Conservation (phyloP, 2,329 filamentous ascomycete genomes). For the Aspergillus fructus region DNA sequence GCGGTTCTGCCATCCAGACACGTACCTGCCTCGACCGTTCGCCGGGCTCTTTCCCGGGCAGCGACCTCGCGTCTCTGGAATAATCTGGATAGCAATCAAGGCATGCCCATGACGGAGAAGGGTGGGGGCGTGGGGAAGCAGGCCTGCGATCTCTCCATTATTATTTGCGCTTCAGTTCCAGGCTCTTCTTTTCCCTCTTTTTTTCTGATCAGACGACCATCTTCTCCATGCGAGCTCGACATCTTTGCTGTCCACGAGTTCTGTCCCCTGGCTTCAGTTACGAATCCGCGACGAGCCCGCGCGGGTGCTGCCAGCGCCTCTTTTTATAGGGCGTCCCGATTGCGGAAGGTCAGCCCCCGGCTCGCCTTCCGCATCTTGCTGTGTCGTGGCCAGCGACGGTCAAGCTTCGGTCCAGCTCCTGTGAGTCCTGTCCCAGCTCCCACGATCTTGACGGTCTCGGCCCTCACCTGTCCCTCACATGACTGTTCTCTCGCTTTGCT, state of each 20-base stretch:
- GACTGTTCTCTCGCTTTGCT: background rate
- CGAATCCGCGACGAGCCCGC: background rate
- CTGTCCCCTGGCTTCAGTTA: constrained; percentile 12
- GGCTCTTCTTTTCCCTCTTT: constrained; percentile 15
- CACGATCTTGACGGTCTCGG: background rate
- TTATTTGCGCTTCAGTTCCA: constrained; percentile 10
- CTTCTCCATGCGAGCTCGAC: constrained; percentile 11
- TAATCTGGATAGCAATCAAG: constrained; percentile 4
- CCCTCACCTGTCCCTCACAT: constrained; percentile 1
- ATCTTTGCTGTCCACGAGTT: constrained; percentile 3
- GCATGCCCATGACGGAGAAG: constrained; percentile 23
- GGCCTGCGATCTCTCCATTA: constrained; percentile 3
- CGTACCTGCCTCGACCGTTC: background rate
- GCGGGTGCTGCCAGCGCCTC: background rate
- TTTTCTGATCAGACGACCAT: constrained; percentile 27
- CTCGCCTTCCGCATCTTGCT: background rate
- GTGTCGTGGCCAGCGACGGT: background rate
- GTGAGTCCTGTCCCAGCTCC: too few species aligned
- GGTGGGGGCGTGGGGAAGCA: constrained; percentile 27
- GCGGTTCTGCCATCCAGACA: background rate
- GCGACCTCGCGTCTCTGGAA: background rate
- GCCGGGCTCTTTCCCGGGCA: background rate
- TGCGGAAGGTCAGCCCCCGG: background rate
- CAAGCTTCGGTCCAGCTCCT: background rate
- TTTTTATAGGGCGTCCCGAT: background rate